Percentiles rank a stretch among this genome's conserved stretches.
Evolutionary conservation across 257 asterid species (phyloP).

Genomic region (Datura wrightii): DNA sequence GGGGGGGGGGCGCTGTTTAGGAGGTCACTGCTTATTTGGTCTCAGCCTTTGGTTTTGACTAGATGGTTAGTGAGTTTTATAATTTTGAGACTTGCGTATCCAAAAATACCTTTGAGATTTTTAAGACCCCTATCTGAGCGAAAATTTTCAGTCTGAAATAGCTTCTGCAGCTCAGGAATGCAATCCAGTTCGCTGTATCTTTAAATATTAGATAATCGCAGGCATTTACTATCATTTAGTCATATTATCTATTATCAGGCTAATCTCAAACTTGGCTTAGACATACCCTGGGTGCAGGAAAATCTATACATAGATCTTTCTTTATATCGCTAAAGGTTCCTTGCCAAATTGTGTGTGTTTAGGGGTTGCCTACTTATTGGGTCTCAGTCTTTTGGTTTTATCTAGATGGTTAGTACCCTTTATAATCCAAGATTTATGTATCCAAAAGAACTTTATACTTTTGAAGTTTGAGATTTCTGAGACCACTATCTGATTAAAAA

Average conservation of each 20-base stretch:
- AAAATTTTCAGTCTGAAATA: no score
- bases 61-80: no score
- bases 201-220: neutral
- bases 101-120: no score
- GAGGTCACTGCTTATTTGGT: no score
- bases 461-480: neutral
- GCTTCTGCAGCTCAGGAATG: neutral
- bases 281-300: neutral
- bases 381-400: neutral
- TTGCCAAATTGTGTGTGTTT: constrained; percentile 59
- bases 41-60: no score
- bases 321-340: constrained; percentile 75
- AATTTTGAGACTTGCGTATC: no score
- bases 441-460: neutral
- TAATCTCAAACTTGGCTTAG: neutral
- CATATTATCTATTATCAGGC: neutral
- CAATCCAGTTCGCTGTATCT: neutral
- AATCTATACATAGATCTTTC: neutral
- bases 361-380: neutral
- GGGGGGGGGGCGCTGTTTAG: no score
- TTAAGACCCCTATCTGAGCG: no score
- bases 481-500: neutral
- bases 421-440: neutral
- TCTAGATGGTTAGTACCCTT: neutral
- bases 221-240: neutral